Conservation (phyloP, 2,329 filamentous ascomycete genomes). For the Trichocomaceae sp. region DNA sequence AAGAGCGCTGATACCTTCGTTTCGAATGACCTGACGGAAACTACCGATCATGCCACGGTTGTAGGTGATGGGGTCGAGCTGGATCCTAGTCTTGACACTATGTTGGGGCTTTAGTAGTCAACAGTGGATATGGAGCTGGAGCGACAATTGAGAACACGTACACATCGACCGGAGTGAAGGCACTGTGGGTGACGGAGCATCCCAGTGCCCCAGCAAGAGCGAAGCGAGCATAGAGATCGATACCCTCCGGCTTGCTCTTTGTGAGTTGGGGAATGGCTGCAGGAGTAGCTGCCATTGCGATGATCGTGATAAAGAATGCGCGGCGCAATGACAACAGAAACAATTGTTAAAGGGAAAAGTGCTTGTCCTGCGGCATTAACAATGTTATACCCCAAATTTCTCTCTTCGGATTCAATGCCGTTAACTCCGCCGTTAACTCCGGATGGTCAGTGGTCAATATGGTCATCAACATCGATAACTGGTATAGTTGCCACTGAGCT, state of each 20-base stretch:
- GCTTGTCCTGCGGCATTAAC: too few relatives aligned
- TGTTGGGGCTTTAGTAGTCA: conserved; percentile 21
- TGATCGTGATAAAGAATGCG: background rate
- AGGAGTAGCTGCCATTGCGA: conserved; percentile 18
- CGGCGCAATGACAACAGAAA: too few relatives aligned
- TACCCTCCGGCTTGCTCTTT: conserved; percentile 50
- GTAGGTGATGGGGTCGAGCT: conserved; percentile 83
- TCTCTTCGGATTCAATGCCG: too few relatives aligned
- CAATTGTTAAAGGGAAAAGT: background rate
- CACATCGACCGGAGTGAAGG: conserved; percentile 96
- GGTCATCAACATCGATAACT: too few relatives aligned
- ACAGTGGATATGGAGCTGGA: background rate
- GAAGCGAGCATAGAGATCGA: conserved; percentile 86
- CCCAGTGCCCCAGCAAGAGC: conserved; percentile 95
- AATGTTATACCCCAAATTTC: too few relatives aligned
- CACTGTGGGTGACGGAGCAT: conserved; percentile 96
- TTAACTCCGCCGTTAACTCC: too few relatives aligned
- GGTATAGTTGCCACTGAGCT: too few relatives aligned
- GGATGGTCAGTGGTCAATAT: too few relatives aligned
- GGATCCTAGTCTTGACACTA: conserved; percentile 92
- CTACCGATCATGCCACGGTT: conserved; percentile 80
- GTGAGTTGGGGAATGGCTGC: conserved; percentile 26
- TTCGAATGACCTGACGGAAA: conserved; percentile 76
- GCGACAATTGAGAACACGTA: conserved; percentile 51
- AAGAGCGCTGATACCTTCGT: conserved; percentile 78